These are phyloP conservation scores for Exobasidium cylindrosporum DNA, from an alignment of 1,284 basidiomycete genomes.

Conservation along the genomic window DNA sequence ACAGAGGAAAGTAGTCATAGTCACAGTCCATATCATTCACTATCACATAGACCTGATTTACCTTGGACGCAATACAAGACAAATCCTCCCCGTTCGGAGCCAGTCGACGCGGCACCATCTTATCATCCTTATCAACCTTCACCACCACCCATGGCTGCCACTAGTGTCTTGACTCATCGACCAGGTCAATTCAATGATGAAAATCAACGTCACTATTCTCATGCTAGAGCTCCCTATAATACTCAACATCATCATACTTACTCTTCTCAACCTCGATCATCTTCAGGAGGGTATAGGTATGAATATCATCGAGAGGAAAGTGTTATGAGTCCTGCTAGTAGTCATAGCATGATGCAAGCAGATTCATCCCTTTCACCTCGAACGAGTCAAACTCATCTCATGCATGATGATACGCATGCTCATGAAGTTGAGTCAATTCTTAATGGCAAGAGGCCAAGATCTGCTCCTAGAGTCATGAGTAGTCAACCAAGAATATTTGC, in stretches of 20 bases:
- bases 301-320: background rate
- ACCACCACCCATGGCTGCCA: background rate
- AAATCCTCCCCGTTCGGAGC: too few relatives aligned
- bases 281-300: background rate
- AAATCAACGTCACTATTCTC: background rate
- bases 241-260: background rate
- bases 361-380: background rate
- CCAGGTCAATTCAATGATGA: background rate
- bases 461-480: slow-evolving; percentile 5
- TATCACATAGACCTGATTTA: background rate
- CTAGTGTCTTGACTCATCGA: background rate
- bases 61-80: background rate
- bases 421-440: background rate
- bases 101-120: background rate
- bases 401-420: background rate
- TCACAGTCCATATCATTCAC: background rate
- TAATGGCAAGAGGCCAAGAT: slow-evolving; percentile 13
- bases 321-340: background rate
- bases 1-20: background rate
- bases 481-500: slow-evolving; percentile 27
- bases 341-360: background rate
- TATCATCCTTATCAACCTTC: background rate
- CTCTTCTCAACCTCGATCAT: background rate
- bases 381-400: background rate
- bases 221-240: background rate